Evolutionary conservation across 148 eudicot genomes (phyloP), one percentile per base, ranked within the genome.

Genomic region (Polygonum maritimum): DNA sequence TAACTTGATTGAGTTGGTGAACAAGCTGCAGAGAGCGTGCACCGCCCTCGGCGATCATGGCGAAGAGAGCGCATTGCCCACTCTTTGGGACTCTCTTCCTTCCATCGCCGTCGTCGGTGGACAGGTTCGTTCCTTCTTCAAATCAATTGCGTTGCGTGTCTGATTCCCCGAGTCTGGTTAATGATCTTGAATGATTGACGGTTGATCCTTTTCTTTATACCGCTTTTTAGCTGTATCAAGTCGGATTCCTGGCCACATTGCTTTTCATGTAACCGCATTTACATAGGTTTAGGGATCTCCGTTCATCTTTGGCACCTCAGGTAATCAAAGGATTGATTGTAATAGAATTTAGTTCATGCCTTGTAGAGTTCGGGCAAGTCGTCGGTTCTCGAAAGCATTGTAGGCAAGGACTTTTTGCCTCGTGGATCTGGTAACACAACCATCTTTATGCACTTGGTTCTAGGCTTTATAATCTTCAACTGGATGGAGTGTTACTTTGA

Each of bases 21-120:
- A 94, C 76, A 89, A 87, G 82, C 77, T 94, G 52, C 97, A 94
- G 78, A 83, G 94, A 87, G 98, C 98, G 2, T 94, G 98, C 78
- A 94, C 97, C 7, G 96, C 98, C 4, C 84, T 94, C 4, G 98
- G 98, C 76, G 97, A 92, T 86, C 88, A 92, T 41, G 98, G 98
- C 49, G 98, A 95, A 40, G 98, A 88, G 60, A 89, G 84, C 77
- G 90, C 96, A 52, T 82, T 95, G 85, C 98, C 98, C n/a, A 95
- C 98, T 73, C 94, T 95, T 49, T 95, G 98, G 98, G 98, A 95
- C 55, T 89, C 97, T 54, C 82, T 95, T 7, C 98, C 98, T 63
- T 87, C 98, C 10, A 95, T 95, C 71, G 96, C 97, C 73, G 98
- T 95, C 82, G 98, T 95, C 77, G 98, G 98, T 73, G 98, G 97